Evolutionary conservation across 768 basidiomycete species (phyloP), one percentile per base, ranked within the genome.

Genomic region (Rhodocollybia butyracea): DNA sequence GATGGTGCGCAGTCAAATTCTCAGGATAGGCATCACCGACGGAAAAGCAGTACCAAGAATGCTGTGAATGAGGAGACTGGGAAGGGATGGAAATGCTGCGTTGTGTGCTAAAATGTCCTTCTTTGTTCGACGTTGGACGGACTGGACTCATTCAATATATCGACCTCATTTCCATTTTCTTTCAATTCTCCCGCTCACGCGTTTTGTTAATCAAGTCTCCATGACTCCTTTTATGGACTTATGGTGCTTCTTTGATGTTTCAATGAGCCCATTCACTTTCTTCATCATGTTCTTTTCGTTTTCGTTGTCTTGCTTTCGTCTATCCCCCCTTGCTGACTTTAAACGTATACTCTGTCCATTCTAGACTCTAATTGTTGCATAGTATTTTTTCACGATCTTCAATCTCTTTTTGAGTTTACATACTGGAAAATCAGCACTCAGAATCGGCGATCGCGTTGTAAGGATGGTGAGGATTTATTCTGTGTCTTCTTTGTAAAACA

Each of bases 1-100:
- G 94, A 95, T 56, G 89, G 89, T 2, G 88, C 84, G 24, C 81
- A 83, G 7, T 71, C 75, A 27, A 72, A 77, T 64, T 70, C 74
- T 34, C 61, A 68, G 63, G 68, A 63, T 8, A 74, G 73, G 46
- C 80, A 82, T 59, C 80, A 83, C 64, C 70, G 82, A 61, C 71
- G 82, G 65, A 77, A 71, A 66, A 84, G 77, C 61, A 82, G 82
- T 41, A 76, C 75, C n/a, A 75, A 73, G 61, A 64, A 52, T 17
- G 64, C 70, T 3, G 61, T 71, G 24, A 72, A 75, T 42, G 76
- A 81, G 55, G 68, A 76, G 46, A 77, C 79, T 46, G 70, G 70
- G 19, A 78, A 74, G 8, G 78, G 78, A 40, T 69, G 66, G 65
- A 73, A 74, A 58, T 90, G 88, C 68, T 90, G 88, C 61, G 81